Evolutionary conservation across 1,284 basidiomycete genomes (phyloP), one percentile per base, ranked within the genome.

Genomic region (Trametes hirsuta): DNA sequence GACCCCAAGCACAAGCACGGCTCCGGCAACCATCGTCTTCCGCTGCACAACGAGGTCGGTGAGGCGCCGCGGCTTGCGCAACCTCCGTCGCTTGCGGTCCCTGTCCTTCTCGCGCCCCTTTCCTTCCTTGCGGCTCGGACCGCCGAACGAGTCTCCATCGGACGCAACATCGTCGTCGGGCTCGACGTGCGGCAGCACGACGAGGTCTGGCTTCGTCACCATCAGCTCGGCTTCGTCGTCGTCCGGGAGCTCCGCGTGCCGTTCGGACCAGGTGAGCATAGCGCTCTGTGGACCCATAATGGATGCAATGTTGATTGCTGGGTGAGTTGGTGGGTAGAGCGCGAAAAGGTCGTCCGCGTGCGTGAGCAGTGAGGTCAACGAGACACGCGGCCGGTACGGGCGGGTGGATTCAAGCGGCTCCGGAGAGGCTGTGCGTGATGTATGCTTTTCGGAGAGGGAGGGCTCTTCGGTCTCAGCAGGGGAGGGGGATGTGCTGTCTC

Each of bases 241-340:
- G 0, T 69, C 66, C 0, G 81, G 82, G 47, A 84, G 72, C 35
- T 75, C 68, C 0, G 68, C 40, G 0, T 71, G 66, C 47, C 74
- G 68, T 63, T 82, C 77, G 18, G 78, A 82, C 87, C 87, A 90
- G 15, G 88, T 90, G 67, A 79, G 76, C 66, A 83, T 72, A 30
- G 73, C 80, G 65, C 83, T 84, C 55, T 89, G 83, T 0, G 87
- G 88, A 14, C 91, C 91, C 79, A 93, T 84, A 50, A 89, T 88
- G 24, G 79, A 75, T 2, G 80, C 75, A n/a, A 91, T 74, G 9
- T 66, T 72, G 18, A 91, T 75, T 0, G 65, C 68, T 40, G 81
- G 77, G 46, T 80, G 74, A 2, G 75, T 68, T 2, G 84, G 81
- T 15, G 84, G 82, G 68, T 77, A 84, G 22, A 61, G 64, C 11